Evolutionary conservation across 2,329 filamentous ascomycete genomes (phyloP), one percentile per base, ranked within the genome.

Genomic region (Calonectria ilicicola): DNA sequence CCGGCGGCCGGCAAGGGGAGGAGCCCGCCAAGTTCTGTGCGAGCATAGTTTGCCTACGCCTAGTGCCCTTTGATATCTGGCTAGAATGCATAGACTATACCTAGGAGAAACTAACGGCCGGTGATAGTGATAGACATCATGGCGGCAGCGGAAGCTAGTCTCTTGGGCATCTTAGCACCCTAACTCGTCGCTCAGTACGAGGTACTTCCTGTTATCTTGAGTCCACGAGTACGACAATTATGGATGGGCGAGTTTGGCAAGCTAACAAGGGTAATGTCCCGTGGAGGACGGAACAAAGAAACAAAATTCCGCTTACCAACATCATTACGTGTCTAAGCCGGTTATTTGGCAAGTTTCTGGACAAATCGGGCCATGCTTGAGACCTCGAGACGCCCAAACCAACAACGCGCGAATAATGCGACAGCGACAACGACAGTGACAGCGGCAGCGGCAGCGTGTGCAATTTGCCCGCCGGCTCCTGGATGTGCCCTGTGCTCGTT

Each of bases 261-360:
- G 15, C 27, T 26, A 47, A 49, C 65, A 67, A 42, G 65, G 65
- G 56, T 40, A 40, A 47, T 35, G 42, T 14, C 14, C 53, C 65
- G 65, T 64, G 69, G 69, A 71, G 67, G 44, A n/a, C 38, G 46
- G 64, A 67, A 51, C 19, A 63, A 40, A 46, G 27, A 49, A 40
- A 29, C 49, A 56, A 44, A 23, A 38, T 40, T 47, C 19, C 19
- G 42, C 23, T 35, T 32, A 32, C 65, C 29, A 42, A 21, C 51
- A 21, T 27, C 29, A 19, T 29, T 38, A 58, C 42, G 42, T 44
- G n/a, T 65, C 58, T 53, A 40, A 38, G 23, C 47, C 35, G 40
- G 14, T 21, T 35, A 42, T 23, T 21, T 65, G 46, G 65, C 53
- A 40, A 42, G 53, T 49, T 29, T 12, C 21, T 27, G 26, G 35